Base-by-base conservation (phyloP, 192 early-diverging fungal species). In the Podila verticillata region DNA sequence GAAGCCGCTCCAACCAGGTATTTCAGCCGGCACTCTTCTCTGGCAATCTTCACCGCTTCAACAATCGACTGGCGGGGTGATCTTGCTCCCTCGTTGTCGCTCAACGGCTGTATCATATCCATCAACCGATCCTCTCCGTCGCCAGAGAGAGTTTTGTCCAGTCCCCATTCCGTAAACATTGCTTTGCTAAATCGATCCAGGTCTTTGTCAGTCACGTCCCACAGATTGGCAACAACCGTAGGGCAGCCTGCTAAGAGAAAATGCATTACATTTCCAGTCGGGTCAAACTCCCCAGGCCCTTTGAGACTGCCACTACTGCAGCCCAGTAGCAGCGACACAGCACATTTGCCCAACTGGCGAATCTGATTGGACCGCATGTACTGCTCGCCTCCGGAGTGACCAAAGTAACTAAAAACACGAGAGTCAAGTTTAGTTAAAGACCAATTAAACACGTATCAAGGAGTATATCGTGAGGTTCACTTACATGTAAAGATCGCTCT, bases 131-230 rank as follows among this genome's bases (percentile, higher is more conserved):
- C 48, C 6, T 7, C 20, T 31, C 32, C 9, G 4, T 66, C 19
- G 22, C n/a, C 10, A 30, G 48, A 68, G 0, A 51, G 35, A 12
- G 73, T 80, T 6, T 57, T 69, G 5, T 85, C 66, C 28, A 97
- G 65, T 5, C 93, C 94, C 95, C 96, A 97, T 7, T 77, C 63
- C 3, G 75, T 72, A 69, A 99, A 84, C 82, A 96, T 51, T 0
- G 82, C 73, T 28, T 89, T 88, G 3, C 92, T 92, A 68, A 97
- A 96, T 15, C 92, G 88, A 77, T 99, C 98, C 70, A 99, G 94
- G 74, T 98, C 96, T 69, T 91, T 87, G 80, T 99, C 98, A 3
- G 97, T 98, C 8, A 99, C 96, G 82, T 99, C 98, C 98, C 98
- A 99, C 28, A 99, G 84, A 63, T 97, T 99, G 24, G 93, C 96